Evolutionary conservation across 257 asterid genomes (phyloP).

Genomic region (Leptodermis oblonga): DNA sequence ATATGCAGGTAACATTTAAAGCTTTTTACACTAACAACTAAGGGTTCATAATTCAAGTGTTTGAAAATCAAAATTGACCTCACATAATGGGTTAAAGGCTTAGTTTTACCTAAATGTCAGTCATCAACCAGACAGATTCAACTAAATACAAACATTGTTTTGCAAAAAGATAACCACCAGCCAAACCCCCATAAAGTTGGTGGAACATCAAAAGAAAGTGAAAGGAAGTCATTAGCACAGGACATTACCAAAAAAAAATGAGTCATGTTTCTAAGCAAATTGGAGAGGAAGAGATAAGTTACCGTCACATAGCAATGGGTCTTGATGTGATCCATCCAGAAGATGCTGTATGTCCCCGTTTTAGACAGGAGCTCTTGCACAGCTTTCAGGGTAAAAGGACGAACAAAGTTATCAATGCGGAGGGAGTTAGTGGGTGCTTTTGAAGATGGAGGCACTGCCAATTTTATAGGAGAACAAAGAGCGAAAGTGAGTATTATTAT

Average conservation of each 20-base stretch:
- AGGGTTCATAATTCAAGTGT: neutral
- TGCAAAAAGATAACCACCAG: neutral
- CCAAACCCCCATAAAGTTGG: neutral
- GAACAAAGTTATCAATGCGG: conserved; percentile 33
- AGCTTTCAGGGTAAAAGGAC: conserved; percentile 40
- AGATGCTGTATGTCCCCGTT: conserved; percentile 27
- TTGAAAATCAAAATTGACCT: too few species aligned
- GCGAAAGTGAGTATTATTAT: neutral
- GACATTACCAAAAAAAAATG: neutral
- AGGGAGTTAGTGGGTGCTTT: conserved; percentile 35
- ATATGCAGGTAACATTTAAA: neutral
- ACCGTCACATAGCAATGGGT: conserved; percentile 46
- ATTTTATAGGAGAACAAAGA: conserved; percentile 1
- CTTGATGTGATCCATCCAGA: conserved; percentile 45
- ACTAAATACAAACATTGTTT: neutral
- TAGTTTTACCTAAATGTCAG: neutral
- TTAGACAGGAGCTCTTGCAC: conserved; percentile 34
- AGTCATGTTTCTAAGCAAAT: neutral
- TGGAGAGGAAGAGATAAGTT: conserved; percentile 10
- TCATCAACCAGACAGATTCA: neutral
- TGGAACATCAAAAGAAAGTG: neutral
- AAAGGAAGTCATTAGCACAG: neutral
- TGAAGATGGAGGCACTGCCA: conserved; percentile 31
- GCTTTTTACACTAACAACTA: neutral
- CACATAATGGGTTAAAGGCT: too few species aligned